Base-by-base conservation (phyloP, 345 rosid genomes). In the Sisymbrium altissimum region DNA sequence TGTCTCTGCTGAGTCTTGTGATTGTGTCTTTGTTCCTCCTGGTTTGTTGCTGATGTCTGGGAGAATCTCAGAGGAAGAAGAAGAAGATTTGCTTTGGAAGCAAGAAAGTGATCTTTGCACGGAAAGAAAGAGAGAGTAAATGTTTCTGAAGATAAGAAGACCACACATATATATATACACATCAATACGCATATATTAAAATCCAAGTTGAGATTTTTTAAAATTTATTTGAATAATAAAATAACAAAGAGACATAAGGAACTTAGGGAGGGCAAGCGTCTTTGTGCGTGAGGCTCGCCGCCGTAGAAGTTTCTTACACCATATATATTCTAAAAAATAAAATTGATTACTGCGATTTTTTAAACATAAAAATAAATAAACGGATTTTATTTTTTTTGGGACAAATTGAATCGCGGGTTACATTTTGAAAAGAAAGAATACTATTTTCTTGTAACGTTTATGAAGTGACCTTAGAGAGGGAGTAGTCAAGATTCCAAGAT, bases 401-500 rank as follows among this genome's bases (percentile, higher is more conserved):
- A 35, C 36, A 35, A 7, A 35, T 7, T 35, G 10, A 35, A 32
- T 0, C 29, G 54, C 29, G 54, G 4, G 7, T 19, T n/a, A n/a
- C n/a, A n/a, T n/a, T n/a, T n/a, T n/a, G n/a, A n/a, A n/a, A n/a
- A n/a, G n/a, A n/a, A n/a, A n/a, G n/a, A n/a, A n/a, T n/a, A n/a
- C n/a, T n/a, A 54, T 45, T 33, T 48, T 9, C 39, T 11, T 4
- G 54, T 45, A 27, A 76, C 5, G 44, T 69, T 30, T 57, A 25
- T 40, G 70, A 72, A 46, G 74, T 66, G 65, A 72, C 70, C 27
- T 7, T 50, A 44, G 54, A 59, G 55, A 52, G 45, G 59, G 38
- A 11, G 73, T 58, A 56, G 80, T 68, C 70, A 58, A 75, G 85
- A 94, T 88, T 89, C 98, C 96, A 85, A 87, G 75, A 84, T 74